Evolutionary conservation across 2,329 filamentous ascomycete species (phyloP), one percentile per base, ranked within the genome.

Genomic region (Sphaerostilbella broomeana): DNA sequence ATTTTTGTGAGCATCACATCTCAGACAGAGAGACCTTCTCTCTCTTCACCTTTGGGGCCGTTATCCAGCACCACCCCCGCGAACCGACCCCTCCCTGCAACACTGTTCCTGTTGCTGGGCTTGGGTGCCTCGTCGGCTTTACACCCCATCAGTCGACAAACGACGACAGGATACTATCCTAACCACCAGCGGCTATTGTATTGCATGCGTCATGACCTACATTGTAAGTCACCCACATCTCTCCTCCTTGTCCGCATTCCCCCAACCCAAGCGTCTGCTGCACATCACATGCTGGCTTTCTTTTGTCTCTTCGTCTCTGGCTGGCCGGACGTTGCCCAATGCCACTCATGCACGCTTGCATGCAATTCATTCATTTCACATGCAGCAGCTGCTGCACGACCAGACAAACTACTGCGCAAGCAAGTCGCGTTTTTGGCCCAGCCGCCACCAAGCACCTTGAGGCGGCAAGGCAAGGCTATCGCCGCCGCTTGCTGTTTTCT

Each of bases 161-260:
- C 44, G 46, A 49, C 45, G 48, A 36, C 40, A 45, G 44, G 44
- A 22, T 27, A 44, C 28, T 18, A 18, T 49, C 45, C 50, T 44
- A 44, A 44, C 42, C 39, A n/a, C n/a, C n/a, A n/a, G n/a, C n/a
- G n/a, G n/a, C n/a, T n/a, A n/a, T n/a, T n/a, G n/a, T n/a, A n/a
- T n/a, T n/a, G 41, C 42, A 60, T 59, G 59, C 58, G 57, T 56
- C 56, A 63, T 63, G 60, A 61, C 60, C 54, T 62, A 61, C 51
- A 63, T 62, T 57, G 60, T 63, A 55, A 63, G 60, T 63, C 35
- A 34, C 27, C 24, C 28, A n/a, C 22, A 24, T 30, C 27, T 25
- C 27, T 33, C 18, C 15, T 18, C 32, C 25, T 12, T 35, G 21
- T 24, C 15, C n/a, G n/a, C n/a, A n/a, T n/a, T n/a, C n/a, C n/a